Conservation (phyloP, 2,329 filamentous ascomycete species). For the Tricladium varicosporioides region DNA sequence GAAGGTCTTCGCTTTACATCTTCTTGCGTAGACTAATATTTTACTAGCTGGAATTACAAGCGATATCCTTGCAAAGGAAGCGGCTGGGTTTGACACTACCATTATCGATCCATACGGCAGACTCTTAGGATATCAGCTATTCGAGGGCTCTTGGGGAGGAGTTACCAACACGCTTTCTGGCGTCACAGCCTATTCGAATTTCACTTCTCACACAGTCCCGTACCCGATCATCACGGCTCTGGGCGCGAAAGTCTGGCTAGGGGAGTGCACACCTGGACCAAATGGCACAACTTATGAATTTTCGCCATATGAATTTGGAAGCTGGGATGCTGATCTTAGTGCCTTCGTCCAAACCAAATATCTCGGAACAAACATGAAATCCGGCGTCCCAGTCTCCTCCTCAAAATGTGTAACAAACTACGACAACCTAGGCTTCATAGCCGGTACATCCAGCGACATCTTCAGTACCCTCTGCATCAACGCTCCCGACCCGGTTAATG, state of each 20-base stretch:
- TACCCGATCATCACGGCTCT: constrained; percentile 45
- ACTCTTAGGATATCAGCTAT: constrained; percentile 24
- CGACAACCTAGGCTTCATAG: constrained; percentile 47
- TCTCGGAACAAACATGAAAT: constrained; percentile 56
- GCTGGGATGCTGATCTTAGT: constrained; percentile 56
- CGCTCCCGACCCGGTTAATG: constrained; percentile 13
- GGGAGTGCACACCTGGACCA: constrained; percentile 36
- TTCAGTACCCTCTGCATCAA: constrained; percentile 34
- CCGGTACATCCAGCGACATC: constrained; percentile 43
- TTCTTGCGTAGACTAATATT: neutral
- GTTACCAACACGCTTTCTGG: constrained; percentile 24
- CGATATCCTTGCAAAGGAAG: constrained; percentile 30
- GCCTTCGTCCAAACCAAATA: constrained; percentile 61
- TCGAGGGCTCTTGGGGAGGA: constrained; percentile 17
- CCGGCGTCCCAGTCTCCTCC: constrained; percentile 40
- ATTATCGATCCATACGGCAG: constrained; percentile 26
- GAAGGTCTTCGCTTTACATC: too few relatives aligned
- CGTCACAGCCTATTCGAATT: constrained; percentile 36
- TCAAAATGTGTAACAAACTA: constrained; percentile 44
- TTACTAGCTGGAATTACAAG: constrained; percentile 10
- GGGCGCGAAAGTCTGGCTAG: constrained; percentile 36
- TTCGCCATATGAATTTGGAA: constrained; percentile 64
- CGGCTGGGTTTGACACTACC: constrained; percentile 27
- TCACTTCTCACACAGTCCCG: constrained; percentile 39
- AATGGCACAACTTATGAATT: constrained; percentile 66